Conservation (phyloP, 257 asterid genomes). For the Rubia yunnanensis region DNA sequence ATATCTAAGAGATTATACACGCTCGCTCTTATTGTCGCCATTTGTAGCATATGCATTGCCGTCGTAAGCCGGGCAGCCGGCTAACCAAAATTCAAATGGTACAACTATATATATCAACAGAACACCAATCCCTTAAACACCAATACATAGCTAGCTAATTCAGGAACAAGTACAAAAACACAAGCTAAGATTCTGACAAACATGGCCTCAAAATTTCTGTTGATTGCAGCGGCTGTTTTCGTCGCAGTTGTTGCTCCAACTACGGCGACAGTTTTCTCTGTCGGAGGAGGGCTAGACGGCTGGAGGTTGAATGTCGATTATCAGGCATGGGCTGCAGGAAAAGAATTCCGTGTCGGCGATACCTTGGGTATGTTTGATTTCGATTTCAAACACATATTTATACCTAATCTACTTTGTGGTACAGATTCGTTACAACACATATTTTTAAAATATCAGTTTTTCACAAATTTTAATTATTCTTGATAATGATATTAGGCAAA, state of each 20-base stretch:
- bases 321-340: not conserved
- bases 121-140: not conserved
- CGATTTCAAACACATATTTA: too few species aligned
- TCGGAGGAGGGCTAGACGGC: not conserved
- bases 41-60: not conserved
- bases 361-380: not conserved
- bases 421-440: too few species aligned
- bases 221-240: not conserved
- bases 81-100: not conserved
- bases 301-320: not conserved
- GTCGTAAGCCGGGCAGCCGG: constrained; percentile 13
- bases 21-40: too few species aligned
- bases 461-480: too few species aligned
- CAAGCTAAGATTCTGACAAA: not conserved
- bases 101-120: not conserved
- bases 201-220: constrained; percentile 25
- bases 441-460: too few species aligned
- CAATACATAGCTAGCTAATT: not conserved
- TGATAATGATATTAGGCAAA: too few species aligned
- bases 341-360: constrained; percentile 4
- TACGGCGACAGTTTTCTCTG: not conserved
- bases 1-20: too few species aligned
- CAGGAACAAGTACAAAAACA: not conserved
- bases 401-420: too few species aligned
- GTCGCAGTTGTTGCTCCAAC: not conserved